Conservation (phyloP, 306 rosid genomes). For the Oxytropis ochrocephala region DNA sequence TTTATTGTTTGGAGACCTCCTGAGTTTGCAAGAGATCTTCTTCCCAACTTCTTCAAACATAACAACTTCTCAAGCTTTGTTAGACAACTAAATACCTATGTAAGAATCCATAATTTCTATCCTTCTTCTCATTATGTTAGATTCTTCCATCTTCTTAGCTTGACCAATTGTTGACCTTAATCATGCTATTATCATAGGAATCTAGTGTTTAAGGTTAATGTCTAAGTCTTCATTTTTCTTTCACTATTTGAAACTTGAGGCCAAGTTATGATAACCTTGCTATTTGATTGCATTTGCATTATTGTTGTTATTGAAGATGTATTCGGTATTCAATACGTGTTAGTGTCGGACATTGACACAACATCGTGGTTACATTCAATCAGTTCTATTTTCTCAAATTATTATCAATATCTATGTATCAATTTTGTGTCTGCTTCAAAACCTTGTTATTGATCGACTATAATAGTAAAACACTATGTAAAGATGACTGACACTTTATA, state of each 20-base stretch:
- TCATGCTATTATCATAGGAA: background rate
- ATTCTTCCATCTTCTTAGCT: background rate
- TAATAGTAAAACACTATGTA: no score
- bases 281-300: background rate
- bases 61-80: conserved; percentile 90
- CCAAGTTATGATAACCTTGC: background rate
- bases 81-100: conserved; percentile 78
- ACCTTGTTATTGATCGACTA: background rate
- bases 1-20: conserved; percentile 77
- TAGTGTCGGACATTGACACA: no score
- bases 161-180: background rate
- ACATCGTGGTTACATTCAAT: no score
- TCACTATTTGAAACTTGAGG: conserved; percentile 1
- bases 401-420: no score
- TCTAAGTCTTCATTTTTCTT: background rate
- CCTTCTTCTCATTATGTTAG: background rate
- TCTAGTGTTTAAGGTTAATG: background rate
- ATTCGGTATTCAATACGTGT: no score
- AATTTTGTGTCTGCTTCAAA: no score
- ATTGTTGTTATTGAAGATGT: background rate
- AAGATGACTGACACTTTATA: no score
- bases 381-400: no score
- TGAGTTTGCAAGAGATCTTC: conserved; percentile 71
- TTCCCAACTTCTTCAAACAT: conserved; percentile 82
- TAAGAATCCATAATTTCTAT: conserved; percentile 15